Conservation (phyloP, 1,284 basidiomycete species). For the Austroboletus novae-zelandiae region DNA sequence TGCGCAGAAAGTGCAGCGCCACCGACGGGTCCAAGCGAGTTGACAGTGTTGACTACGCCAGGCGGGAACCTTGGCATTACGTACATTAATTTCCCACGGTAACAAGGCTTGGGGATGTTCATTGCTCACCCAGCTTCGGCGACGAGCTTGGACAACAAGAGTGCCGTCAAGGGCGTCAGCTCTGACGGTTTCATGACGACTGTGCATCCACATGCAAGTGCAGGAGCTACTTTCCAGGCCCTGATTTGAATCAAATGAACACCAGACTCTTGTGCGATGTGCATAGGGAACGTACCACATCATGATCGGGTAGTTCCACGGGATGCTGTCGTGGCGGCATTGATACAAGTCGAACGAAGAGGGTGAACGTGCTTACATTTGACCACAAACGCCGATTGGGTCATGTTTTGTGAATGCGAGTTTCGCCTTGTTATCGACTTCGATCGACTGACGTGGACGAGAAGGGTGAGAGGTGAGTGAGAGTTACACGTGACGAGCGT, state of each 20-base stretch:
- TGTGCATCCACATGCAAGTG: constrained; percentile 83
- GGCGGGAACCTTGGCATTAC: constrained; percentile 70
- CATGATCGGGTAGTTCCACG: constrained; percentile 90
- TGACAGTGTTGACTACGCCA: constrained; percentile 89
- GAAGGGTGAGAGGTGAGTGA: background rate
- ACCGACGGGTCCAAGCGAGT: constrained; percentile 79
- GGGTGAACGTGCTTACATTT: constrained; percentile 58
- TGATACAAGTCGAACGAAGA: constrained; percentile 4
- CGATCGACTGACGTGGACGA: constrained; percentile 55
- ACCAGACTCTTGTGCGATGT: constrained; percentile 11
- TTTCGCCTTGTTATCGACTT: constrained; percentile 78
- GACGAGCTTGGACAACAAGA: constrained; percentile 77
- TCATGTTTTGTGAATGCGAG: constrained; percentile 88
- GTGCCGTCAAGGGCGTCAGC: constrained; percentile 85
- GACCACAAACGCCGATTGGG: constrained; percentile 90
- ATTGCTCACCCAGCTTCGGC: constrained; percentile 69
- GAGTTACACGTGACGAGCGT: constrained; percentile 6
- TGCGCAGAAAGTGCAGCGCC: constrained; percentile 83
- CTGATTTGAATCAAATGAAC: constrained; percentile 35
- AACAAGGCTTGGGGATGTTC: constrained; percentile 4
- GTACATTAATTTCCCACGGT: constrained; percentile 12
- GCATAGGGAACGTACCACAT: constrained; percentile 62
- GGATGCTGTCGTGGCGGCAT: constrained; percentile 53
- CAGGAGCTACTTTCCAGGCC: constrained; percentile 91
- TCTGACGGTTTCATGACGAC: constrained; percentile 94